Evolutionary conservation across 805 yeast genomes (phyloP).

Genomic region (Pichia heedii): DNA sequence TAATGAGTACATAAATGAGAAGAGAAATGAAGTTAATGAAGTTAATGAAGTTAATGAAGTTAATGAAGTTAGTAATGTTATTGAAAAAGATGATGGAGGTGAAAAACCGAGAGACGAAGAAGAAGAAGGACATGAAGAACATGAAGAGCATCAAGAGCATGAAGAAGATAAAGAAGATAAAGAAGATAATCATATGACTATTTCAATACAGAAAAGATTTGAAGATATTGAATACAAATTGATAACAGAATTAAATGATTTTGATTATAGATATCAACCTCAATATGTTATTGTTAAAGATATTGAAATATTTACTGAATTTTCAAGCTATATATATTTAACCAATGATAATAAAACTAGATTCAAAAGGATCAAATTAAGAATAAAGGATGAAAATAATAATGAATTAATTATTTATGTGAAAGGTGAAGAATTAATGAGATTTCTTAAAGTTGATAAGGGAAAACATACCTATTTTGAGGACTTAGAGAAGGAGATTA

Average conservation of each 20-base stretch:
- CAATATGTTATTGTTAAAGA: conserved; percentile 1
- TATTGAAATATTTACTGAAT: background rate
- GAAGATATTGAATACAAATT: background rate
- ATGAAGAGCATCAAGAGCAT: too few species aligned
- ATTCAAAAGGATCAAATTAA: conserved; percentile 2
- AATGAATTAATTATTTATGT: background rate
- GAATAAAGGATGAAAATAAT: conserved; percentile 2
- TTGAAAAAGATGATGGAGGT: too few species aligned
- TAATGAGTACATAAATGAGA: too few species aligned
- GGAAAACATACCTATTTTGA: background rate
- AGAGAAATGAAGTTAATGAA: too few species aligned
- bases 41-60: too few species aligned
- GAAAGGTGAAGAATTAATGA: background rate
- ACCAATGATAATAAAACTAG: background rate
- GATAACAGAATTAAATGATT: background rate
- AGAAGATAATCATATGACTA: background rate
- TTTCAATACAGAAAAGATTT: background rate
- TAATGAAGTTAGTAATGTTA: too few species aligned
- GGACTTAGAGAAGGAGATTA: conserved; percentile 1
- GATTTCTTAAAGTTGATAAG: background rate
- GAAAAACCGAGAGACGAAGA: too few species aligned
- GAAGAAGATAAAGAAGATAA: too few species aligned
- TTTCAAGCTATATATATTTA: conserved; percentile 1
- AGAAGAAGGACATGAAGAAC: too few species aligned
- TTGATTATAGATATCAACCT: conserved; percentile 2